Evolutionary conservation across 495 filamentous ascomycete genomes (phyloP).

Genomic region (Xylaria grammica): DNA sequence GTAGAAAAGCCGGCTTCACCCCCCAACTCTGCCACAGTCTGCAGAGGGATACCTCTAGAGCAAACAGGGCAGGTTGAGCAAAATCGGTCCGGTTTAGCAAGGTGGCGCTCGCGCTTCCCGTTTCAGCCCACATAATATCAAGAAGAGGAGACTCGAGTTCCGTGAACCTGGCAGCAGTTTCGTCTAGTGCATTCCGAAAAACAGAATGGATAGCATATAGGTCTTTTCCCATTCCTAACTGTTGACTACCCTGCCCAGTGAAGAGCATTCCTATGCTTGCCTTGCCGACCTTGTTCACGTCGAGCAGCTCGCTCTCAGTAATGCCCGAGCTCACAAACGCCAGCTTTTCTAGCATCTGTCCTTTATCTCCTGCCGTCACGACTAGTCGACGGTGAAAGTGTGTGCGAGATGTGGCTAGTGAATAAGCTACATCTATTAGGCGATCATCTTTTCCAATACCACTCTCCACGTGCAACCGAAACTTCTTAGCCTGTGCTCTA

Average conservation of each 20-base stretch:
- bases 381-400: slow-evolving; percentile 27
- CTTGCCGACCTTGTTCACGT: not conserved
- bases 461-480: slow-evolving; percentile 23
- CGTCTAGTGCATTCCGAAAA: slow-evolving; percentile 26
- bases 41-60: slow-evolving; percentile 32
- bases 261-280: slow-evolving; percentile 40
- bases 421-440: slow-evolving; percentile 32
- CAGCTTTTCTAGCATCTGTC: slow-evolving; percentile 23
- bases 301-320: not conserved
- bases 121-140: slow-evolving; percentile 36
- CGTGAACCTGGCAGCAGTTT: slow-evolving; percentile 26
- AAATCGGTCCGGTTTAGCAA: slow-evolving; percentile 29
- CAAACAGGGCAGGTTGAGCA: slow-evolving; percentile 34
- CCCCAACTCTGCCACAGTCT: slow-evolving; percentile 35
- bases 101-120: slow-evolving; percentile 22
- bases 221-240: slow-evolving; percentile 40
- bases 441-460: slow-evolving; percentile 9
- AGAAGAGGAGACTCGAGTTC: slow-evolving; percentile 33
- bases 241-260: slow-evolving; percentile 46
- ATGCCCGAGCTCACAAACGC: slow-evolving; percentile 2
- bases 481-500: slow-evolving; percentile 22
- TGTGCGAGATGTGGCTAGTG: slow-evolving; percentile 31
- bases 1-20: slow-evolving; percentile 24
- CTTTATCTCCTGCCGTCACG: slow-evolving; percentile 21
- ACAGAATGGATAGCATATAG: slow-evolving; percentile 26